Percentiles rank a stretch among this genome's conserved stretches.
These are phyloP conservation scores for Miscanthus lutarioriparius DNA, from an alignment of 176 grass and related monocot species.

Conservation along the genomic window DNA sequence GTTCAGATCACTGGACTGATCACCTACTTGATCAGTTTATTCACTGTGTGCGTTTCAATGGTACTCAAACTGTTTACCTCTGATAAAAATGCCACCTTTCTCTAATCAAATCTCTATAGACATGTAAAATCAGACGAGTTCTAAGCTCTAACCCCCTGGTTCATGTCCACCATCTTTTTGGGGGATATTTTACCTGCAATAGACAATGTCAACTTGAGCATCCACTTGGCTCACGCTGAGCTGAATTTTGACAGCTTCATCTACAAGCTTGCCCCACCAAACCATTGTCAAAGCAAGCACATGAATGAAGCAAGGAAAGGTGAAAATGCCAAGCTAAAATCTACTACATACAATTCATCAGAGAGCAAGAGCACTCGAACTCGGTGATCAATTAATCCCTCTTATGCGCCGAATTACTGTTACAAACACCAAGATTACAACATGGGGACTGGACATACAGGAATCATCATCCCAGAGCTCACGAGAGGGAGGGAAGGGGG, in stretches of 20 bases:
- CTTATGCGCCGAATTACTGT: constrained; percentile 62
- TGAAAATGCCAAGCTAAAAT: constrained; percentile 29
- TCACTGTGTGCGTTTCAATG: not conserved
- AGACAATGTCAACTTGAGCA: constrained; percentile 38
- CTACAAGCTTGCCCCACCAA: constrained; percentile 37
- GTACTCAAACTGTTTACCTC: not conserved
- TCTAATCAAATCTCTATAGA: not conserved
- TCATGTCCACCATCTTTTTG: not conserved
- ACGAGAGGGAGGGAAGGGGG: not conserved
- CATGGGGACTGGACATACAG: constrained; percentile 35
- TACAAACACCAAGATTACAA: constrained; percentile 56
- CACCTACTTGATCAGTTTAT: constrained; percentile 8
- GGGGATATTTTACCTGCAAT: constrained; percentile 21
- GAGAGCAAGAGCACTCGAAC: constrained; percentile 4
- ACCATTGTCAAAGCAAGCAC: constrained; percentile 23
- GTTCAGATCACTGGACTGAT: constrained; percentile 33
- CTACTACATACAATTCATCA: constrained; percentile 20
- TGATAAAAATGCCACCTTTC: not conserved
- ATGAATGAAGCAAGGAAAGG: constrained; percentile 10
- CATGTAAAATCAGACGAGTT: constrained; percentile 16
- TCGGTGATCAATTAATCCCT: constrained; percentile 56
- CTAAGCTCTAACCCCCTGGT: not conserved
- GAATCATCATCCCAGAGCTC: constrained; percentile 37
- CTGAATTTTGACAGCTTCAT: constrained; percentile 25
- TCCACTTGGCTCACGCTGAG: constrained; percentile 26